phyloP scores from a whole-genome alignment of 2,329 filamentous ascomycete species.

The Phialocephala subalpina region DNA sequence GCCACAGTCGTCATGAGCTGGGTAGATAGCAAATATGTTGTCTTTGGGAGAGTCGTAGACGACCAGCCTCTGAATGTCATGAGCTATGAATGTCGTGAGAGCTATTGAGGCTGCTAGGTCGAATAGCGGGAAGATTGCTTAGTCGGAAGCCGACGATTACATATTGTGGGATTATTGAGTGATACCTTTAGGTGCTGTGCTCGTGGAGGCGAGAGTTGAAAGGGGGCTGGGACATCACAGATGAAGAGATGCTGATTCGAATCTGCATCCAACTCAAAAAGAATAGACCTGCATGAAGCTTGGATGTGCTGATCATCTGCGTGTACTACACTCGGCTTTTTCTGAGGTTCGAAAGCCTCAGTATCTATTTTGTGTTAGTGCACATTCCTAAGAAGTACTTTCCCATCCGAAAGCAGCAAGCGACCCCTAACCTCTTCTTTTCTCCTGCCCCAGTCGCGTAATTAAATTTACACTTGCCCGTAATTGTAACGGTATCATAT shows the following conservation, averaged over 20 bases:
- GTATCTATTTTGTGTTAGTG: no score
- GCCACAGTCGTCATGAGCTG: not conserved
- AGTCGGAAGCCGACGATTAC: not conserved
- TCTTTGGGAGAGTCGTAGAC: not conserved
- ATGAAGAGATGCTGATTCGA: no score
- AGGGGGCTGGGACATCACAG: no score
- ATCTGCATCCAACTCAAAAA: no score
- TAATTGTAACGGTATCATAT: not conserved
- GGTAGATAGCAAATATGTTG: not conserved
- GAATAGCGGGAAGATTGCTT: not conserved
- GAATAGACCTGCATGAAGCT: no score
- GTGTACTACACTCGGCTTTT: not conserved
- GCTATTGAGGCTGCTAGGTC: not conserved
- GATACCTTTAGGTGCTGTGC: not conserved
- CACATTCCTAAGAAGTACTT: not conserved
- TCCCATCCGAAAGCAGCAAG: not conserved
- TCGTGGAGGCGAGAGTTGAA: no score
- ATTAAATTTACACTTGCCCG: not conserved
- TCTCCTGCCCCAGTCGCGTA: not conserved
- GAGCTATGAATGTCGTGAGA: not conserved
- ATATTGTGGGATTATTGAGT: not conserved
- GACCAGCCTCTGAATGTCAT: not conserved
- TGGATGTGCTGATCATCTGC: no score
- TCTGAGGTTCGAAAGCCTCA: not conserved
- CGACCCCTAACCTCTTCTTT: not conserved